These are phyloP conservation scores for Chimonanthus praecox DNA, from an alignment of 164 flowering plant genomes.

Conservation along the genomic window DNA sequence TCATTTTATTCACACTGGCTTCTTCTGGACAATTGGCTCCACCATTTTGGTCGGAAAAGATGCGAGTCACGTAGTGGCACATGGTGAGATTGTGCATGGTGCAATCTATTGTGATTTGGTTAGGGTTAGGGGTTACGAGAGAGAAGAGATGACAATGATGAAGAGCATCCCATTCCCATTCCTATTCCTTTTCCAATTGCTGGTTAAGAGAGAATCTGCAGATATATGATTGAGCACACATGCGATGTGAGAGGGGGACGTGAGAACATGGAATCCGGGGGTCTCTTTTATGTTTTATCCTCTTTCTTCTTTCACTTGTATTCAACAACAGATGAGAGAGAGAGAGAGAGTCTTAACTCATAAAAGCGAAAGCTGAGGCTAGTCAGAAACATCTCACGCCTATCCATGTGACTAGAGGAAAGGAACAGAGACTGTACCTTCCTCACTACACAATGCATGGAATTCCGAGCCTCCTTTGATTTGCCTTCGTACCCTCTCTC, in stretches of 20 bases:
- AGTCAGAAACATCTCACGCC: not conserved
- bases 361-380: constrained; percentile 10
- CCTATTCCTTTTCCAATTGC: too few species aligned
- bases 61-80: too few species aligned
- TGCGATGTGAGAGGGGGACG: not conserved
- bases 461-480: constrained; percentile 11
- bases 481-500: constrained; percentile 1
- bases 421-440: not conserved
- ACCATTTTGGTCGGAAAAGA: too few species aligned
- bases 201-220: not conserved
- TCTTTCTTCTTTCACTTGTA: too few species aligned
- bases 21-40: too few species aligned
- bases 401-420: not conserved
- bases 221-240: not conserved
- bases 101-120: too few species aligned
- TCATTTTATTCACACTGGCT: too few species aligned
- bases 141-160: too few species aligned
- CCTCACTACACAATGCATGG: not conserved
- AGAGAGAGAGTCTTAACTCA: not conserved
- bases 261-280: not conserved
- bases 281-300: too few species aligned
- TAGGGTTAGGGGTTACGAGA: too few species aligned
- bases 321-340: not conserved
- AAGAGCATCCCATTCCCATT: too few species aligned
- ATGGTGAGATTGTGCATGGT: too few species aligned